Conservation (phyloP, 2,329 filamentous ascomycete genomes). For the Akanthomyces uredinophilus region DNA sequence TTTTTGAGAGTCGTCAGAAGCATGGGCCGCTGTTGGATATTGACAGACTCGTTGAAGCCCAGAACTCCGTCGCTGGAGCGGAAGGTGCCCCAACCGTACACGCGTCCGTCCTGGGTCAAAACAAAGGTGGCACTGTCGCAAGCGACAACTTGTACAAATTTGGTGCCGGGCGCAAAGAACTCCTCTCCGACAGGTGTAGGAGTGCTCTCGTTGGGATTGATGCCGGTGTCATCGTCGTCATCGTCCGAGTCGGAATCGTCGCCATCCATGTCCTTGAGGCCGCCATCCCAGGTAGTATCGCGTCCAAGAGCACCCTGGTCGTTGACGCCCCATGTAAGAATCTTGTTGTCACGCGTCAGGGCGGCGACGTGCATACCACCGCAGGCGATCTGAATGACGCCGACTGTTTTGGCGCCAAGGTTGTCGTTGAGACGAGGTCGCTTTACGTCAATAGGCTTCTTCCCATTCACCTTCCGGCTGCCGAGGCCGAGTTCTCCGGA, state of each 20-base stretch:
- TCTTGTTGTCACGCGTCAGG: conserved; percentile 73
- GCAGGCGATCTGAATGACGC: conserved; percentile 70
- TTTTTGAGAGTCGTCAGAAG: conserved; percentile 61
- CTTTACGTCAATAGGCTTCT: conserved; percentile 68
- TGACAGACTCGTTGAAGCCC: conserved; percentile 53
- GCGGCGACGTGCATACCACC: conserved; percentile 80
- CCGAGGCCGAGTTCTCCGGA: conserved; percentile 82
- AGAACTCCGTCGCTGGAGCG: conserved; percentile 59
- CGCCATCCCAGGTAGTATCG: conserved; percentile 64
- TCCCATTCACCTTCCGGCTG: conserved; percentile 55
- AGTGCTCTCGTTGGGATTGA: conserved; percentile 69
- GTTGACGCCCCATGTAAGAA: conserved; percentile 84
- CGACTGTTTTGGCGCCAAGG: conserved; percentile 52
- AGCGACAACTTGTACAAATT: conserved; percentile 60
- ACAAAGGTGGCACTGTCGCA: conserved; percentile 72
- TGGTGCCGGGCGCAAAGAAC: conserved; percentile 55
- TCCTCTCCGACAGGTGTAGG: conserved; percentile 56
- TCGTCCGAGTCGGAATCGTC: conserved; percentile 51
- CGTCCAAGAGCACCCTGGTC: conserved; percentile 77
- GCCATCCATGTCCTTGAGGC: conserved; percentile 50
- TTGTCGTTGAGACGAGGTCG: conserved; percentile 77
- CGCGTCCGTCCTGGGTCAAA: conserved; percentile 66
- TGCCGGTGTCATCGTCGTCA: conserved; percentile 56
- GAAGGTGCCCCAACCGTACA: conserved; percentile 85
- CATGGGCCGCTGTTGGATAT: conserved; percentile 45